Conservation (phyloP, 495 filamentous ascomycete genomes). For the Aspergillus haitiensis region DNA sequence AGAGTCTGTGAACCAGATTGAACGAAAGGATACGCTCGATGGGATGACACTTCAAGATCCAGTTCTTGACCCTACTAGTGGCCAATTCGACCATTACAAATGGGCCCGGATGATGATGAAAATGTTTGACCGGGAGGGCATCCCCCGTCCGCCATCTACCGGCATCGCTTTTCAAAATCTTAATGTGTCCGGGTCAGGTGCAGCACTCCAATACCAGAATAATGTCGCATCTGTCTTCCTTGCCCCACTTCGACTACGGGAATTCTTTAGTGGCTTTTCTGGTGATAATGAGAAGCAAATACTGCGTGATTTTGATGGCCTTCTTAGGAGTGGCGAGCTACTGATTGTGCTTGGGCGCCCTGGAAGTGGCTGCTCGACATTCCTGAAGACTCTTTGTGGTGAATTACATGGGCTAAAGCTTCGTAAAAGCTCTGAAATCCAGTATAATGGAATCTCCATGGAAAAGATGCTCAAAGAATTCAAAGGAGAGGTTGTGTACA, state of each 20-base stretch:
- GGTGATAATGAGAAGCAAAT: constrained; percentile 39
- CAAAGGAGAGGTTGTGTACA: constrained; percentile 65
- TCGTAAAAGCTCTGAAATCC: constrained; percentile 44
- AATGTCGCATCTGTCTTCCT: constrained; percentile 52
- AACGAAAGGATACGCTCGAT: constrained; percentile 47
- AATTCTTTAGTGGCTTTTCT: constrained; percentile 37
- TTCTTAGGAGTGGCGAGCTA: constrained; percentile 41
- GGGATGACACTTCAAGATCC: constrained; percentile 48
- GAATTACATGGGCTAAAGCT: constrained; percentile 43
- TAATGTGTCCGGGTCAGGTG: constrained; percentile 54
- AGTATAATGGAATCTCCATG: constrained; percentile 55
- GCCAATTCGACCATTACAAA: constrained; percentile 58
- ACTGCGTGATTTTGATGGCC: constrained; percentile 42
- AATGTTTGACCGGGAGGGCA: constrained; percentile 45
- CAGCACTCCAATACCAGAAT: constrained; percentile 57
- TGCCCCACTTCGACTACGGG: constrained; percentile 49
- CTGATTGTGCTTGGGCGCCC: constrained; percentile 47
- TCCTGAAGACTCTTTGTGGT: constrained; percentile 42
- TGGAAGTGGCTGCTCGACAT: constrained; percentile 47
- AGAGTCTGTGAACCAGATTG: constrained; percentile 30
- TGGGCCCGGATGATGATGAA: constrained; percentile 55
- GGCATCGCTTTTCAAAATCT: constrained; percentile 54
- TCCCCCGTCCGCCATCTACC: constrained; percentile 38
- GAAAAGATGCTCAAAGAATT: constrained; percentile 57
- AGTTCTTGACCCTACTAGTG: constrained; percentile 54